Evolutionary conservation across 345 rosid genomes (phyloP), one percentile per base, ranked within the genome.

Genomic region (Geranium rotundifolium): DNA sequence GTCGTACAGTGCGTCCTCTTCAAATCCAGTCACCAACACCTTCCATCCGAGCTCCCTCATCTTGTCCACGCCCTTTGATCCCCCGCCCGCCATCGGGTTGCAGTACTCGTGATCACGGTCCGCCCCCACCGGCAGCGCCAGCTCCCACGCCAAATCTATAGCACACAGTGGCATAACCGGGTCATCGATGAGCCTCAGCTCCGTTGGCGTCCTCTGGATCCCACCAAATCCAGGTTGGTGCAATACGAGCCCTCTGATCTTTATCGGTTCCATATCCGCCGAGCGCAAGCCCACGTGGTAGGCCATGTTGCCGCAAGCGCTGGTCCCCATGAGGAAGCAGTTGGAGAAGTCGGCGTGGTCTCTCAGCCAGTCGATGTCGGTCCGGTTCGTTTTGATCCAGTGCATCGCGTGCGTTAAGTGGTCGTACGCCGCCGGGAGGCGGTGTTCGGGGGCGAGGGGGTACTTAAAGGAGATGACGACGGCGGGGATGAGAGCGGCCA

Each of bases 391-490:
- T 69, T 29, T 63, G 59, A 85, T 73, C 77, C 76, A 80, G 7
- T 66, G 67, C 52, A 88, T 39, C 13, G 75, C 81, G 18, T 80
- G 89, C 15, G 61, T 3, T 0, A 82, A 86, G 34, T 88, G 89
- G 0, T 85, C 89, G 31, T 83, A 85, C 27, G 87, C 87, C n/a
- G 81, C 79, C 7, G 91, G 95, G 12, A 83, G 81, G 1, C 89
- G 81, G 50, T 85, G 70, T 80, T 85, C 95, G 0, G 95, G 95
- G 14, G 89, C 88, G 0, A 81, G 69, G 2, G 86, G 81, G 63
- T 85, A 82, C 0, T 77, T 79, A 19, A 77, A 71, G 0, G 91
- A 80, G 0, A 71, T 77, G 6, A 88, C 71, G 19, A 85, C 41
- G 0, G 72, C 81, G 20, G 73, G 66, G 61, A 77, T 69, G 1